Evolutionary conservation across 192 early-diverging fungal genomes (phyloP), one percentile per base, ranked within the genome.

Genomic region (Podila minutissima): DNA sequence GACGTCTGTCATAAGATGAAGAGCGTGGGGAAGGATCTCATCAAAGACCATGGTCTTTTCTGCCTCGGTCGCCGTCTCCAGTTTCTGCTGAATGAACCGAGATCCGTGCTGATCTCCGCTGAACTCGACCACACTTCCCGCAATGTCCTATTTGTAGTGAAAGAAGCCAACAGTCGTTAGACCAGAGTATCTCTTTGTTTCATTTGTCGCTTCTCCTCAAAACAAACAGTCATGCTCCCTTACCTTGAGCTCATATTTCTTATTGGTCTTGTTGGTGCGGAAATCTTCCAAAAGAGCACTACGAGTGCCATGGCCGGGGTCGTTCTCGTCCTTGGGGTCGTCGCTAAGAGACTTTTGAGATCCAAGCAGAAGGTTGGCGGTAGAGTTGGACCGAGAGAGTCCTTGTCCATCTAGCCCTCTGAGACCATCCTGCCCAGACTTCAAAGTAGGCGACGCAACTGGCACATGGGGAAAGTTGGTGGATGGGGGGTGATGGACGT

Each of bases 51-150:
- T 83, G 82, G 97, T 92, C 87, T 97, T 98, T 69, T 98, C 97
- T 38, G 97, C 97, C 28, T 86, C 88, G 38, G 90, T 91, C 28
- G 95, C 96, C 3, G 92, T 93, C 78, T 98, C 97, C 22, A 98
- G 87, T 82, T 97, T 97, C 74, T 97, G 97, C 87, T 98, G 97
- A 85, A 98, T 98, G 71, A 98, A 98, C 31, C 97, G 91, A 58
- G 95, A 97, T 4, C 97, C 97, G 75, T 98, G 96, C 83, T 98
- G 97, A 83, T 98, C 97, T 64, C 95, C 94, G 83, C 95, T 97
- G 66, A 98, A 98, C 79, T 98, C 97, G 26, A 98, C 96, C 81
- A 98, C 94, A 77, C 92, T 90, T 10, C 92, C 93, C 50, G 88
- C 88, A 86, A 98, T 96, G 71, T 98, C 97, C 91, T 93, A 74